Percentiles rank a stretch among this genome's conserved stretches.
Conservation (phyloP, 257 asterid species). For the Primulina tabacum region DNA sequence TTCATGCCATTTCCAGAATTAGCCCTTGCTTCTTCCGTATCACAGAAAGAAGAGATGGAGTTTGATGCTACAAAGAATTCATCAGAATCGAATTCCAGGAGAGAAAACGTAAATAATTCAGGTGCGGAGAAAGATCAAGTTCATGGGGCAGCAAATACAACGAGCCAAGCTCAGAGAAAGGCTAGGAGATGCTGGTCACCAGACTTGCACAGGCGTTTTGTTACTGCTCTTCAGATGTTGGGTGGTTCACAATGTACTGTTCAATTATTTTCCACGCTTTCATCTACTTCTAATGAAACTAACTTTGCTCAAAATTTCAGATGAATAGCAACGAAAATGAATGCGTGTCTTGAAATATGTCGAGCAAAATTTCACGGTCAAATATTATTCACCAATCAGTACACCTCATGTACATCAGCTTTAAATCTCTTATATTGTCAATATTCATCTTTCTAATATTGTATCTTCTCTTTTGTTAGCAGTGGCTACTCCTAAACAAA, state of each 20-base stretch:
- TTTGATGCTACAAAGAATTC: constrained; percentile 35
- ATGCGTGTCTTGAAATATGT: background rate
- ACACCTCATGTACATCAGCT: background rate
- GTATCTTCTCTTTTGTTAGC: constrained; percentile 26
- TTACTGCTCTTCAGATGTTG: constrained; percentile 92
- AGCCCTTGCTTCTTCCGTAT: constrained; percentile 57
- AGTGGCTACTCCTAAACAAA: constrained; percentile 98
- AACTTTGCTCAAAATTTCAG: background rate
- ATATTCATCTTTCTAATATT: constrained; percentile 6
- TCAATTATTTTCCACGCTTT: background rate
- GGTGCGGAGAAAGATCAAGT: constrained; percentile 35
- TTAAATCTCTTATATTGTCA: background rate
- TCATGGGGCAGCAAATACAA: constrained; percentile 18
- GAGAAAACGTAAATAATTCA: constrained; percentile 33
- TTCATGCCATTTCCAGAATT: constrained; percentile 47
- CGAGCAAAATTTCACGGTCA: background rate
- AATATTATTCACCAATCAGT: background rate
- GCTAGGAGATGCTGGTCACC: constrained; percentile 99
- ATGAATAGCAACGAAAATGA: background rate
- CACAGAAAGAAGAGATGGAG: constrained; percentile 49
- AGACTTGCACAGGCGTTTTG: constrained; percentile 86
- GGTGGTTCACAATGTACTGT: constrained; percentile 96
- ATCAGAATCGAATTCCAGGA: constrained; percentile 31
- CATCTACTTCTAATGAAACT: background rate
- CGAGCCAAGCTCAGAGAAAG: constrained; percentile 64